Evolutionary conservation across 2,329 filamentous ascomycete genomes (phyloP), one percentile per base, ranked within the genome.

Genomic region (Talaromyces amestolkiae): DNA sequence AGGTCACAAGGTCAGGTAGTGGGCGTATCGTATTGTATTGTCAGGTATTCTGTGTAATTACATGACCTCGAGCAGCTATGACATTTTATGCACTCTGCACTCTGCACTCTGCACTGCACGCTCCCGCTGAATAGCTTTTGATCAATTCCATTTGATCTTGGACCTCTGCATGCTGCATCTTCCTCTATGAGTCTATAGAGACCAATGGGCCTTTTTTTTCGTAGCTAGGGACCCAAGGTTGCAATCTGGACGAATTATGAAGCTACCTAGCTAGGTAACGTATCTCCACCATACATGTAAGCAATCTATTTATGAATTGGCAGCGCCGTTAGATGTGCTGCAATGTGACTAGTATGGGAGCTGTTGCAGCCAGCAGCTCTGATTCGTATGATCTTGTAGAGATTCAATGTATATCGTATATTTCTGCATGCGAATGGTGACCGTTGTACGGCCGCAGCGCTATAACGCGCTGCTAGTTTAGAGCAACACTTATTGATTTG

Each of bases 1-100:
- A 41, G 60, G 60, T 62, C 60, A 62, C 60, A 62, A 62, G 60
- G 54, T 54, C 60, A 62, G 35, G 47, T 62, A 47, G 54, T 47
- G 11, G 27, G 60, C 35, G 33, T 24, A 6, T 6, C 9, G 27
- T 53, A 53, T 53, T 7, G 47, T 53, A 33, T n/a, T 53, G 49
- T 53, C 49, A n/a, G 15, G 49, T 31, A 51, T 4, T 33, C 1
- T 5, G 17, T 2, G 33, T 39, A 39, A 37, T 56, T 56, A 56
- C 53, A 35, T 15, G 17, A 17, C 24, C 33, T 37, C 53, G 53
- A 56, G 27, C 1, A 31, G 53, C 53, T 56, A 39, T 24, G 11
- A 24, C 31, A n/a, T 37, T 35, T 56, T 19, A 37, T 56, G 51
- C 51, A 56, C n/a, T 22, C 27, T 54, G 51, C 19, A 49, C 47